Evolutionary conservation across 148 eudicot genomes (phyloP), one percentile per base, ranked within the genome.

Genomic region (Polygonum maritimum): DNA sequence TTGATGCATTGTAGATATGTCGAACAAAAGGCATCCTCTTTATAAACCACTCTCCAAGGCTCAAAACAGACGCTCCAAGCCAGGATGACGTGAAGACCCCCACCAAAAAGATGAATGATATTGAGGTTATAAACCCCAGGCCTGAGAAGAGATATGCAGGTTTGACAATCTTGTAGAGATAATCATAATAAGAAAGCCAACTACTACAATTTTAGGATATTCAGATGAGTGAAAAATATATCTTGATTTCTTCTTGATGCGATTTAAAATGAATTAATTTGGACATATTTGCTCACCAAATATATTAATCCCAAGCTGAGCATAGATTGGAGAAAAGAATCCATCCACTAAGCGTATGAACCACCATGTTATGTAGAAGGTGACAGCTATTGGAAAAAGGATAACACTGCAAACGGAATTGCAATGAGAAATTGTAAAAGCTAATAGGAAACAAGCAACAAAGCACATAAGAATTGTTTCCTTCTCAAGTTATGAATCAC

Each of bases 1-100:
- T 92, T 7, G 94, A 92, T 33, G 97, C 97, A 55, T 88, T 74
- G 78, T 92, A 92, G 40, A 92, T 92, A 72, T 89, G 85, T 76
- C 97, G 86, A 49, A 92, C 81, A 31, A 92, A 77, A 40, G 97
- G 97, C 97, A 92, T 88, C 78, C 83, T 88, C 81, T 87, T 89
- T 48, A 92, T 92, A 74, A 92, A 81, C 93, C 93, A 92, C 74
- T 92, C 97, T 6, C 97, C 94, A 58, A 92, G 35, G 3, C 77
- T 67, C 36, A 92, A 90, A 52, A 92, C 80, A 57, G 97, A 89
- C 3, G 97, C 82, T 55, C 97, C 94, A 48, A 89, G 77, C 94
- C 97, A 92, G 57, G 94, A 89, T 16, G 94, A 92, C 86, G 85
- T 89, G 79, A 89, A 88, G 58, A 92, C 88, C n/a, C 97, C 97